Evolutionary conservation across 306 rosid species (phyloP).

Genomic region (Urtica urens): DNA sequence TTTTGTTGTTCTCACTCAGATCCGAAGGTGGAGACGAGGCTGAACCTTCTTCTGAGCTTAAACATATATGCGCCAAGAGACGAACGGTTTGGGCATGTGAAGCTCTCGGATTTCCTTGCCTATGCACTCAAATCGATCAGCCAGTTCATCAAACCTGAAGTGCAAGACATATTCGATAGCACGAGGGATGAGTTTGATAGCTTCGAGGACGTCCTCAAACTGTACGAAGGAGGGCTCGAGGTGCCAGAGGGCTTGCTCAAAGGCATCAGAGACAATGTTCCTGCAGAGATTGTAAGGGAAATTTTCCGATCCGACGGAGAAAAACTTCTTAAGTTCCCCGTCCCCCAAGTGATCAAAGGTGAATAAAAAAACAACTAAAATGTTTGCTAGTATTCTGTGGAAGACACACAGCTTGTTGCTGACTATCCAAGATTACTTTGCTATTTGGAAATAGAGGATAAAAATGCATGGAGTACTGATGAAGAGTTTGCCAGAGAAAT

Average conservation of each 20-base stretch:
- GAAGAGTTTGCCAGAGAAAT: constrained; percentile 87
- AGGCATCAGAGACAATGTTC: constrained; percentile 34
- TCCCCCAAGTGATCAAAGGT: constrained; percentile 84
- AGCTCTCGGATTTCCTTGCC: constrained; percentile 65
- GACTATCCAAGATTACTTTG: too few species aligned
- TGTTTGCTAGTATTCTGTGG: too few species aligned
- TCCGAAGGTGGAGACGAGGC: constrained; percentile 43
- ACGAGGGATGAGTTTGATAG: constrained; percentile 52
- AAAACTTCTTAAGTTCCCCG: constrained; percentile 40
- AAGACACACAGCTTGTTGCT: too few species aligned
- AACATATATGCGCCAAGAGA: constrained; percentile 78
- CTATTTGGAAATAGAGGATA: constrained; percentile 47
- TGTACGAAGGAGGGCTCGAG: constrained; percentile 64
- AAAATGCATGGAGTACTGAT: constrained; percentile 70
- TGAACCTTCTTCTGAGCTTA: constrained; percentile 35
- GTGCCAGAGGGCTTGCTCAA: constrained; percentile 35
- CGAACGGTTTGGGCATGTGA: constrained; percentile 70
- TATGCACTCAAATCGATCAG: constrained; percentile 49
- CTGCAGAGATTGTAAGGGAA: constrained; percentile 54
- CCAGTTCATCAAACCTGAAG: constrained; percentile 52
- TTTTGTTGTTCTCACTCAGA: constrained; percentile 30
- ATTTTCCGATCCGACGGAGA: constrained; percentile 57
- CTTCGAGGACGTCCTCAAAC: constrained; percentile 43
- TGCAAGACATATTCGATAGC: constrained; percentile 38
- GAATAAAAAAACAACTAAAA: too few species aligned